A percentile compares a stretch with the other conserved stretches of the same genome.
phyloP scores from a whole-genome alignment of 1,139 yeast species.

The Yamadazyma jaroonii region DNA sequence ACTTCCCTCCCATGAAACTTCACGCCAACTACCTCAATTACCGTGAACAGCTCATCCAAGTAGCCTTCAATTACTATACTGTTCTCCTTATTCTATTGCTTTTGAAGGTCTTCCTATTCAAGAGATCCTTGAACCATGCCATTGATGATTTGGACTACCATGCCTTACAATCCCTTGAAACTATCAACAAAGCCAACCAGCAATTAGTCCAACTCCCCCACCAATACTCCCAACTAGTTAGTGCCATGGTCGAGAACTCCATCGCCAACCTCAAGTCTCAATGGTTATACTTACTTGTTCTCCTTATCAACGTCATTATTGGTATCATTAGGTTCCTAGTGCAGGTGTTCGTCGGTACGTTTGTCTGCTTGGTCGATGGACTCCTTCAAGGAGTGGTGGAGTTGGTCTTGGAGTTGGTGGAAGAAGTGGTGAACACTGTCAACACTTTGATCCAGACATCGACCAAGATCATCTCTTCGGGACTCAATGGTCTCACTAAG shows the following conservation, averaged over 20 bases:
- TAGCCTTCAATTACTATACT: slow-evolving; percentile 58
- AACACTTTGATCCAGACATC: slow-evolving; percentile 33
- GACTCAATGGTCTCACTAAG: slow-evolving; percentile 9
- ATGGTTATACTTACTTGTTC: slow-evolving; percentile 24
- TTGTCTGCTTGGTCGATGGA: slow-evolving; percentile 75
- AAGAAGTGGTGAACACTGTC: slow-evolving; percentile 57
- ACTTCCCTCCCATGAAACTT: neutral
- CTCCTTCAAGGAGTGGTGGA: slow-evolving; percentile 70
- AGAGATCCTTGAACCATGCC: slow-evolving; percentile 37
- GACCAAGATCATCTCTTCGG: slow-evolving; percentile 10
- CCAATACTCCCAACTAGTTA: slow-evolving; percentile 53
- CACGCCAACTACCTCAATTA: slow-evolving; percentile 24
- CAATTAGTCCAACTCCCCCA: slow-evolving; percentile 8
- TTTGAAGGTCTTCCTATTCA: slow-evolving; percentile 50
- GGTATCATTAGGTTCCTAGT: slow-evolving; percentile 61
- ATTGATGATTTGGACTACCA: slow-evolving; percentile 31
- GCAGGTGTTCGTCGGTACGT: slow-evolving; percentile 78
- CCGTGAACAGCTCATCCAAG: slow-evolving; percentile 52
- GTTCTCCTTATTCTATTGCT: slow-evolving; percentile 43
- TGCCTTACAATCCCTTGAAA: slow-evolving; percentile 18
- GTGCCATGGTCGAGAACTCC: slow-evolving; percentile 44
- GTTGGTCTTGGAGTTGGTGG: slow-evolving; percentile 65
- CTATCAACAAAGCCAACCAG: slow-evolving; percentile 13
- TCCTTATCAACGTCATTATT: slow-evolving; percentile 56
- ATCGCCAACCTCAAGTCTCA: slow-evolving; percentile 48